A percentile compares a stretch with the other conserved stretches of the same genome.
Evolutionary conservation across 805 yeast species (phyloP).

Genomic region (Myxozyma melibiosi): DNA sequence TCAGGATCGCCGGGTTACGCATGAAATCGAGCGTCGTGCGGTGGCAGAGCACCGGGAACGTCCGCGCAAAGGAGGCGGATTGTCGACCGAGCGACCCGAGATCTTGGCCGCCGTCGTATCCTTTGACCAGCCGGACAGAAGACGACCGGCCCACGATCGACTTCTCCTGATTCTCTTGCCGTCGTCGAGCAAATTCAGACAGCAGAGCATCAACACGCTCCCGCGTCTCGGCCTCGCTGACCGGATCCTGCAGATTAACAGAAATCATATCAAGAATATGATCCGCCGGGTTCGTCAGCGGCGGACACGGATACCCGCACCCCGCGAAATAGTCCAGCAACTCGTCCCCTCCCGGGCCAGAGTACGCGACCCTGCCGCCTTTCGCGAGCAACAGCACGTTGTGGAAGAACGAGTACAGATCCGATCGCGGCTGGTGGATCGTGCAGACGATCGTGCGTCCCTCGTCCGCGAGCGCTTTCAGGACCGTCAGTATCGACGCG

Average conservation of each 20-base stretch:
- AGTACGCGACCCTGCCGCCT: constrained; percentile 68
- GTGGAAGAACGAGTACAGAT: constrained; percentile 65
- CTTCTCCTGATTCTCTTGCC: neutral
- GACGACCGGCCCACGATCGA: too few relatives aligned
- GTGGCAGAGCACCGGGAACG: constrained; percentile 43
- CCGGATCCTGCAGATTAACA: constrained; percentile 50
- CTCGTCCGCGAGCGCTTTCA: constrained; percentile 56
- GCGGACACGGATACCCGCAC: constrained; percentile 61
- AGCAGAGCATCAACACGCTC: constrained; percentile 48
- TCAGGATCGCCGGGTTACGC: constrained; percentile 58
- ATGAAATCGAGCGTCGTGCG: constrained; percentile 50
- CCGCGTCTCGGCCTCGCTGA: constrained; percentile 47
- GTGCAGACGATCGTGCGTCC: constrained; percentile 73
- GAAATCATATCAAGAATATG: constrained; percentile 71
- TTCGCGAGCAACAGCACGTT: constrained; percentile 70
- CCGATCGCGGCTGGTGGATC: constrained; percentile 81
- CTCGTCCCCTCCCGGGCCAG: constrained; percentile 50
- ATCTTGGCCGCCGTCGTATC: constrained; percentile 2
- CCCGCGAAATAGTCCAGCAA: constrained; percentile 53
- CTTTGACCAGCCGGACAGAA: too few relatives aligned
- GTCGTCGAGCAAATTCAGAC: constrained; percentile 18
- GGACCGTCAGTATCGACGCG: constrained; percentile 61
- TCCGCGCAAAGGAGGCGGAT: constrained; percentile 42
- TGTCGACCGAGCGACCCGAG: constrained; percentile 41
- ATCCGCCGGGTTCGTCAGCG: constrained; percentile 70